These are phyloP conservation scores for Glycine tomentella DNA, from an alignment of 306 rosid genomes.

Conservation along the genomic window DNA sequence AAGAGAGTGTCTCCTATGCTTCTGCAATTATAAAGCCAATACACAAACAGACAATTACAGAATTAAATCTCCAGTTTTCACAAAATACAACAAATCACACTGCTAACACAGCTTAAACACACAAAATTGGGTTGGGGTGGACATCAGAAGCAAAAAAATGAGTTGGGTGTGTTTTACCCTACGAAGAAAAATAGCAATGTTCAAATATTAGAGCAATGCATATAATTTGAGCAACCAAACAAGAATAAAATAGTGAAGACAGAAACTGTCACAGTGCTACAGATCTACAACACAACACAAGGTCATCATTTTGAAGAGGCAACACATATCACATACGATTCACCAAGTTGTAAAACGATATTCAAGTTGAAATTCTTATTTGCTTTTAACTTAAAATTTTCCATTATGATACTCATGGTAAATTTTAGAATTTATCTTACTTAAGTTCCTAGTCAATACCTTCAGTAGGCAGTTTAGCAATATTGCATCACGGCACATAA, in stretches of 20 bases:
- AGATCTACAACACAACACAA: neutral
- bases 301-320: too few relatives aligned
- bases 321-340: too few relatives aligned
- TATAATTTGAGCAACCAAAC: constrained; percentile 1
- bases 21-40: constrained; percentile 20
- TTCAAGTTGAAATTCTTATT: too few relatives aligned
- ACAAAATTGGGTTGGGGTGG: neutral
- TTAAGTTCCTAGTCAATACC: too few relatives aligned
- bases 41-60: neutral
- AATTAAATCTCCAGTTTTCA: neutral
- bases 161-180: neutral
- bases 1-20: constrained; percentile 1
- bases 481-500: too few relatives aligned
- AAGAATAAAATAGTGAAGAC: neutral
- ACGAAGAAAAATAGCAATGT: too few relatives aligned
- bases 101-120: neutral
- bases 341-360: too few relatives aligned
- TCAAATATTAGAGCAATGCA: too few relatives aligned
- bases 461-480: too few relatives aligned
- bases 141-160: neutral
- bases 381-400: too few relatives aligned
- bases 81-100: constrained; percentile 5
- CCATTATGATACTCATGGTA: too few relatives aligned
- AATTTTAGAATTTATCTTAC: too few relatives aligned
- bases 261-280: neutral